Evolutionary conservation across 805 yeast genomes (phyloP).

Genomic region (Helenozyma rhizophorensis): DNA sequence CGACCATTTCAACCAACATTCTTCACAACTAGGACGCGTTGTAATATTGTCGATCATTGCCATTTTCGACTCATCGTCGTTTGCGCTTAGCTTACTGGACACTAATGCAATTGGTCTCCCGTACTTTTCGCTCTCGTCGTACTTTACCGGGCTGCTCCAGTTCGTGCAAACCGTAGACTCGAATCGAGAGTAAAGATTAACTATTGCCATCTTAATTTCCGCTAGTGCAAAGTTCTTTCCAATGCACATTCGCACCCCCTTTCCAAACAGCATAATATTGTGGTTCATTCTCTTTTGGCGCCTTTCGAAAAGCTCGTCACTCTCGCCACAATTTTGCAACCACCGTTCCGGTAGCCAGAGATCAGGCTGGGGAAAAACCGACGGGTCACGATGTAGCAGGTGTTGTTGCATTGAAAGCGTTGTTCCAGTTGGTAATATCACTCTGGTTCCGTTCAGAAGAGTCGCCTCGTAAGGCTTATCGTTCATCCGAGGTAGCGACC

Average conservation of each 20-base stretch:
- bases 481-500: neutral
- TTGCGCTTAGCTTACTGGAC: neutral
- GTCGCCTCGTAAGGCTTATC: neutral
- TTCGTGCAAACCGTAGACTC: neutral
- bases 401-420: neutral
- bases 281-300: neutral
- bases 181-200: constrained; percentile 1
- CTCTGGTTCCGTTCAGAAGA: neutral
- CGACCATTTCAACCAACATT: constrained; percentile 1
- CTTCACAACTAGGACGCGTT: neutral
- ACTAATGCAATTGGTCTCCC: neutral
- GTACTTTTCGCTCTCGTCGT: too few relatives aligned
- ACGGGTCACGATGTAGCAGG: neutral
- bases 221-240: constrained; percentile 1
- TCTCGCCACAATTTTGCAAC: neutral
- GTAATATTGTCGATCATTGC: neutral
- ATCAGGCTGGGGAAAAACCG: neutral
- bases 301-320: neutral
- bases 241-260: constrained; percentile 2
- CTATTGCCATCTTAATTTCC: constrained; percentile 1
- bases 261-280: constrained; percentile 1
- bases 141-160: neutral
- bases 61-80: neutral
- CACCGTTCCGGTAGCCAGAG: constrained; percentile 1
- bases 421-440: neutral